Conservation (phyloP, 441 rosid genomes). For the Arabidopsis hybrid region DNA sequence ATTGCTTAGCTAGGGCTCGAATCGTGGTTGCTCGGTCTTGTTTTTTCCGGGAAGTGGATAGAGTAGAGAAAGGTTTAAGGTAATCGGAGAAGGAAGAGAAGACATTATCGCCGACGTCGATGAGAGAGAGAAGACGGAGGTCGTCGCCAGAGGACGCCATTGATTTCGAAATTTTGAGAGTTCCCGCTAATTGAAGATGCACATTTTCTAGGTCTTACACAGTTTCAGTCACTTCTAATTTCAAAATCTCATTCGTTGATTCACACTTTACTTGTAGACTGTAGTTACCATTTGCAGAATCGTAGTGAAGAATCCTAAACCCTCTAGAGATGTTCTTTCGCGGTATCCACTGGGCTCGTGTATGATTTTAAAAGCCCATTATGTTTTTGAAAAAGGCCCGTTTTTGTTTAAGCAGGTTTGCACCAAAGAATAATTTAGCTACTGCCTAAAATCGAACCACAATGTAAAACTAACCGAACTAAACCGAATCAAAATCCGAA, state of each 20-base stretch:
- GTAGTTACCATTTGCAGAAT: background rate
- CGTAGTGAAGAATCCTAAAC: conserved; percentile 7
- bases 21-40: conserved; percentile 36
- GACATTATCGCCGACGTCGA: conserved; percentile 43
- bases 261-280: background rate
- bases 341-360: background rate
- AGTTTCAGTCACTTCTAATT: background rate
- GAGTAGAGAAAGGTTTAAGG: conserved; percentile 50
- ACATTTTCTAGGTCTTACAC: conserved; percentile 30
- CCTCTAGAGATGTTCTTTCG: background rate
- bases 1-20: conserved; percentile 55
- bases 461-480: background rate
- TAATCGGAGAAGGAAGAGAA: conserved; percentile 53
- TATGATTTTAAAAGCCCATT: background rate
- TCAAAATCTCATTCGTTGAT: background rate
- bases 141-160: conserved; percentile 50
- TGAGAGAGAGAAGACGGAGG: conserved; percentile 50
- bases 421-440: background rate
- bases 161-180: conserved; percentile 18
- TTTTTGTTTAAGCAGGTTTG: background rate
- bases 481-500: conserved; percentile 9
- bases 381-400: background rate
- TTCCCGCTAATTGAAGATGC: conserved; percentile 39
- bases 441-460: background rate
- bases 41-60: conserved; percentile 38